phyloP scores from a whole-genome alignment of 2,329 filamentous ascomycete species.

The Colletotrichum kahawae region DNA sequence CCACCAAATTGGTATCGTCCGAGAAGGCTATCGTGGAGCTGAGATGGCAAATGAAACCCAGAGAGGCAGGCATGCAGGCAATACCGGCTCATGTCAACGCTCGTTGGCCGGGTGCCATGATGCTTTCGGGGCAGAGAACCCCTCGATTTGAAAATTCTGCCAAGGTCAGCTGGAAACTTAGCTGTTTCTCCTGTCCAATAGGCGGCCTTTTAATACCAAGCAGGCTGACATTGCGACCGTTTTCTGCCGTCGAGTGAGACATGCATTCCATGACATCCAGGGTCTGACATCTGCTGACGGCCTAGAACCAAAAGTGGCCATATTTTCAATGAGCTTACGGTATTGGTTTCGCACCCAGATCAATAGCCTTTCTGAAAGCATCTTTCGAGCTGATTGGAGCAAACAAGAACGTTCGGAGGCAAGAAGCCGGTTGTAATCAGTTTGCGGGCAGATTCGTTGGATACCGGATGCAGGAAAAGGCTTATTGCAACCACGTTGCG shows the following conservation, averaged over 20 bases:
- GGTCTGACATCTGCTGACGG: not conserved
- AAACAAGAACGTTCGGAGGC: too few species aligned
- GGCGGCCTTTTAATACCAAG: not conserved
- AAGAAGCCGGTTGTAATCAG: too few species aligned
- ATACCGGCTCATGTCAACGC: too few species aligned
- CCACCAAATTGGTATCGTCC: not conserved
- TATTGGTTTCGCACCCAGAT: too few species aligned
- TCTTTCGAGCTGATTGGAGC: too few species aligned
- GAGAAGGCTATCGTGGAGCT: not conserved
- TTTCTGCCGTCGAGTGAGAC: not conserved
- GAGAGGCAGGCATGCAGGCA: not conserved
- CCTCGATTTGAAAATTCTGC: not conserved
- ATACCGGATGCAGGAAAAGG: too few species aligned
- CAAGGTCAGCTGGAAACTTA: not conserved
- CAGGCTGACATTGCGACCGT: not conserved
- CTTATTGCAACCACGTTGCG: too few species aligned
- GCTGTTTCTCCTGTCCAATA: not conserved
- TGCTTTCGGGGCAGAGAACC: not conserved
- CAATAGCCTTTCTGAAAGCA: not conserved
- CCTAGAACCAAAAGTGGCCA: not conserved
- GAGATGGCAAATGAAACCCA: not conserved
- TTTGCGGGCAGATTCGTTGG: too few species aligned
- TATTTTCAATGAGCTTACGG: too few species aligned
- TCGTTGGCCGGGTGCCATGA: not conserved
- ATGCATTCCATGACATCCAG: accelerated